phyloP scores from a whole-genome alignment of 2,329 filamentous ascomycete species.

The Fusarium decemcellulare region DNA sequence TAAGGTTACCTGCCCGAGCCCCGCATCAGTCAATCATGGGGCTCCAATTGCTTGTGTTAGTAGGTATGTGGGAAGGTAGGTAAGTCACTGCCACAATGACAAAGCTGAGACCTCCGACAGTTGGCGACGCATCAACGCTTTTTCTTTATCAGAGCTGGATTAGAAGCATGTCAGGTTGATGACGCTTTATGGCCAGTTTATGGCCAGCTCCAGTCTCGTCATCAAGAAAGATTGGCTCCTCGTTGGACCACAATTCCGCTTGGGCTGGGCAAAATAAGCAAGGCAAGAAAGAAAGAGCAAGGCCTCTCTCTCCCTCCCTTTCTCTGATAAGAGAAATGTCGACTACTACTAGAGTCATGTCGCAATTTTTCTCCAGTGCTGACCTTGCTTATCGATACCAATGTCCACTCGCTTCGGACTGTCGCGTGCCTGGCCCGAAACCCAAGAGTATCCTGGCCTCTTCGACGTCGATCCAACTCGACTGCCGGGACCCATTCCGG shows the following conservation, averaged over 20 bases:
- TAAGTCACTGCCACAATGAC: neutral
- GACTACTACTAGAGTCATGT: too few species aligned
- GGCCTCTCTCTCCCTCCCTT: too few species aligned
- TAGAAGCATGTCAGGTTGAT: too few species aligned
- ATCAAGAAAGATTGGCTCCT: neutral
- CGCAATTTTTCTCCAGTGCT: neutral
- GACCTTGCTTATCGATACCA: conserved; percentile 1
- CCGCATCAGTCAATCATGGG: conserved; percentile 1
- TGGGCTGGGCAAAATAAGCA: too few species aligned
- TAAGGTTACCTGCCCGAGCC: neutral
- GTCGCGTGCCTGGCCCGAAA: conserved; percentile 8
- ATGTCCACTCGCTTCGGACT: conserved; percentile 1
- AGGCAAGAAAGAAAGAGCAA: too few species aligned
- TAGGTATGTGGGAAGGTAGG: neutral
- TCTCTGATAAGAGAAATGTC: too few species aligned
- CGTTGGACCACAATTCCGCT: neutral
- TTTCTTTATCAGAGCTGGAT: too few species aligned
- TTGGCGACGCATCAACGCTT: too few species aligned
- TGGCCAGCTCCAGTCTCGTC: too few species aligned
- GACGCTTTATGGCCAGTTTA: too few species aligned
- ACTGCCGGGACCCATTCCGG: conserved; percentile 9
- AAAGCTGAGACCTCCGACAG: too few species aligned
- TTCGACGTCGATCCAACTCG: neutral
- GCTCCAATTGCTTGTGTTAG: neutral
- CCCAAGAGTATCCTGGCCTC: neutral